Evolutionary conservation across 495 filamentous ascomycete genomes (phyloP).

Genomic region (Tirmania nivea): DNA sequence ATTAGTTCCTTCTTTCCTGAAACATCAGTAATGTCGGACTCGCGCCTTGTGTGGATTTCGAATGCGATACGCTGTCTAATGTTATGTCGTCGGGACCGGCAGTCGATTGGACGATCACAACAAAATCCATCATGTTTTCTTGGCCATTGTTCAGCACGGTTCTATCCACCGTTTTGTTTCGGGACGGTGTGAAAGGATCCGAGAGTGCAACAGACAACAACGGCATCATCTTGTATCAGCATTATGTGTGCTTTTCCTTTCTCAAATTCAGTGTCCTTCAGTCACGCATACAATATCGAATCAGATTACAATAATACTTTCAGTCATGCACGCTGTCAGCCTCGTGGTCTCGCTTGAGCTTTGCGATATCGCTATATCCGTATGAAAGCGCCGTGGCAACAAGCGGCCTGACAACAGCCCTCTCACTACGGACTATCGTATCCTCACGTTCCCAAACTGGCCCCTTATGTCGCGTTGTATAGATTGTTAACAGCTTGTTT

Average conservation of each 20-base stretch:
- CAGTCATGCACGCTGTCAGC: not conserved
- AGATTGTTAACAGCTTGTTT: too few species aligned
- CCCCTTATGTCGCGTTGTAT: too few species aligned
- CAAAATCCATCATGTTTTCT: not conserved
- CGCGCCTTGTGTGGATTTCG: not conserved
- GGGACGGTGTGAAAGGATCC: too few species aligned
- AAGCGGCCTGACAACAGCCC: too few species aligned
- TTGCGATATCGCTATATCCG: too few species aligned
- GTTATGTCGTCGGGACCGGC: too few species aligned
- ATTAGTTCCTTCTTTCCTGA: not conserved
- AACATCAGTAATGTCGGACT: not conserved
- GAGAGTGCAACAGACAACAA: not conserved
- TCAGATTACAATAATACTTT: not conserved
- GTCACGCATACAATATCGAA: not conserved
- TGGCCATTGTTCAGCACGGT: not conserved
- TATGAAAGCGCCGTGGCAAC: too few species aligned
- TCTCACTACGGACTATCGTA: too few species aligned
- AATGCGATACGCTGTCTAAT: not conserved
- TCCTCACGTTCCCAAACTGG: too few species aligned
- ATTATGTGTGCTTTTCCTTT: not conserved
- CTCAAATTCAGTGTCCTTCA: not conserved
- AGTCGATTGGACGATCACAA: not conserved
- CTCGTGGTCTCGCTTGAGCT: too few species aligned
- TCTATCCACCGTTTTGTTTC: too few species aligned
- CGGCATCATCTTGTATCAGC: not conserved